phyloP scores from a whole-genome alignment of 129 eudicot species.

The Arctium lappa region DNA sequence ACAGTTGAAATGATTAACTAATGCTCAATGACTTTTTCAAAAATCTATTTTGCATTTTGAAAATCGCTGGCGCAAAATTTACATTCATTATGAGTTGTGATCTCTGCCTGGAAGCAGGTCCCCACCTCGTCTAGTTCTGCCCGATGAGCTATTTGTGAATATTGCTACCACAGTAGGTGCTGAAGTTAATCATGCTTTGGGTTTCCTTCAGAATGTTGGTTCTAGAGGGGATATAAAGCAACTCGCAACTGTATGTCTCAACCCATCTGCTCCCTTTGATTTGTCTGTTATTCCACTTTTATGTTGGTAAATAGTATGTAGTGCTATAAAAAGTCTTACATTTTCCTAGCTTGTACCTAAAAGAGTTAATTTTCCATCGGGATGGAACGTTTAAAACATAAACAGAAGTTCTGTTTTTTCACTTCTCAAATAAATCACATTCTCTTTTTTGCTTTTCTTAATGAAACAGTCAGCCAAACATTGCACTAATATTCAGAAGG shows the following conservation, averaged over 20 bases:
- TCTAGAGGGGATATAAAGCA: conserved; percentile 70
- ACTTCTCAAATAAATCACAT: not conserved
- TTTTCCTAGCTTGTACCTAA: not conserved
- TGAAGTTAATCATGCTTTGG: conserved; percentile 58
- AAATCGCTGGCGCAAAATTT: not conserved
- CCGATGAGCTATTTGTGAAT: conserved; percentile 58
- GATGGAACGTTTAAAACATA: not conserved
- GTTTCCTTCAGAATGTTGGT: conserved; percentile 62
- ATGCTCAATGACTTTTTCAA: not conserved
- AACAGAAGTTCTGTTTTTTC: not conserved
- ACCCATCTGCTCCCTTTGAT: not conserved
- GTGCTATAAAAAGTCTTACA: not conserved
- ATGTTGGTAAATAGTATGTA: not conserved
- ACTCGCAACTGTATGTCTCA: conserved; percentile 46
- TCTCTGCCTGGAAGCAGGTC: conserved; percentile 42
- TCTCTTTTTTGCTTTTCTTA: not conserved
- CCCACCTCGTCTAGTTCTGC: conserved; percentile 61
- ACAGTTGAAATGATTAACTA: not conserved
- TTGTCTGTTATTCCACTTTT: not conserved
- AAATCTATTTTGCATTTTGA: not conserved
- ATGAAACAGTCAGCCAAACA: not conserved
- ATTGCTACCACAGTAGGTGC: conserved; percentile 48
- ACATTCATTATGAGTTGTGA: not conserved
- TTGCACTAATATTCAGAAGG: not conserved
- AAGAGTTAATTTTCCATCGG: not conserved